Evolutionary conservation across 345 rosid genomes (phyloP), one percentile per base, ranked within the genome.

Genomic region (Psidium friedrichsthalianum): DNA sequence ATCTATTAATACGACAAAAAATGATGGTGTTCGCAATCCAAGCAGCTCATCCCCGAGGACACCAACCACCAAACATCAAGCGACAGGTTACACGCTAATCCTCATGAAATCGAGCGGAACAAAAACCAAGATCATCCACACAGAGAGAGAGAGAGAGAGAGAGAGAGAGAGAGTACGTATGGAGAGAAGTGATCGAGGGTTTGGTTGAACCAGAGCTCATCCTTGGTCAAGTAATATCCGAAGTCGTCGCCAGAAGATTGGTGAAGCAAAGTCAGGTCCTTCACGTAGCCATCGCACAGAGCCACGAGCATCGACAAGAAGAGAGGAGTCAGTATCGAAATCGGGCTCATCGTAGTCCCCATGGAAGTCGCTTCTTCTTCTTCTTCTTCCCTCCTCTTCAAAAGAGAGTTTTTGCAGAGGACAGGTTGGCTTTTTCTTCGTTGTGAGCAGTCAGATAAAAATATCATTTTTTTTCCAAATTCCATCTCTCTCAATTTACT

Each of bases 121-220:
- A 11, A 74, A 59, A 82, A 87, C 14, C 32, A 40, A n/a, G 22
- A 82, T 14, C 56, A 8, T 12, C 52, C 74, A 61, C 27, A 36
- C 2, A 36, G 36, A 36, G 36, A 51, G 83, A 22, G 51, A 86
- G 53, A 25, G 64, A 61, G 32, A 51, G 83, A 22, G 51, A 86
- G 53, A 25, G 64, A 74, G 82, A 83, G 58, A 74, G 69, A 29
- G 82, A 82, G 53, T 94, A 97, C 99, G 40, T 86, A 89, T 14
- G 98, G 96, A 82, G 98, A 93, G 90, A 85, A 97, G 91, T 97
- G 98, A 87, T 97, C 98, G 86, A 95, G 93, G 89, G 92, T 95
- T 89, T 97, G 99, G 89, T 92, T 90, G 89, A 95, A 91, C 98
- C 98, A 97, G 87, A 89, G 95, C 84, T 90, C 95, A 56, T 91